Percentiles rank a stretch among this genome's conserved stretches.
phyloP scores from a whole-genome alignment of 2,329 filamentous ascomycete species.

The Raffaelea ambrosiae region DNA sequence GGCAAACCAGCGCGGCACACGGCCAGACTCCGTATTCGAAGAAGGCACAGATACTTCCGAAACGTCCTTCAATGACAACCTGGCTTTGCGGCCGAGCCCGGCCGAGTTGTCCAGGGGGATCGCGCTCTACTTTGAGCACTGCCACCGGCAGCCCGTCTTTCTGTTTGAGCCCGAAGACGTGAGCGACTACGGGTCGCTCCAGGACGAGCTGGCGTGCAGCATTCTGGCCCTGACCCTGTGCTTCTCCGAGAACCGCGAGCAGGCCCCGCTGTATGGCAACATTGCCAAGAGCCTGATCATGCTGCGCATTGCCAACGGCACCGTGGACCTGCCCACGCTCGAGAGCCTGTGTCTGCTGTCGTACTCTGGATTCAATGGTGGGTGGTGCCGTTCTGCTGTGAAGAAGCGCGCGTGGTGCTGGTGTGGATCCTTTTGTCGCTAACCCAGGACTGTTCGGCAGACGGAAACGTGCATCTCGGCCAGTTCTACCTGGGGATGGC shows the following conservation, averaged over 20 bases:
- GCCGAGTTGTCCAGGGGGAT: constrained; percentile 17
- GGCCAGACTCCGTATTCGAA: background rate
- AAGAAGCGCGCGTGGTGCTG: too few relatives aligned
- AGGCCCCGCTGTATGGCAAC: constrained; percentile 22
- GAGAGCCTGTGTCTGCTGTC: constrained; percentile 42
- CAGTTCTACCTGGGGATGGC: background rate
- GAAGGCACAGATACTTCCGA: background rate
- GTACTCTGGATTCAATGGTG: constrained; percentile 41
- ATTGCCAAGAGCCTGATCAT: constrained; percentile 34
- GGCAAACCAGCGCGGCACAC: too few relatives aligned
- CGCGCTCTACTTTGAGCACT: constrained; percentile 32
- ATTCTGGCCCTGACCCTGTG: background rate
- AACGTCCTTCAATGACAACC: background rate
- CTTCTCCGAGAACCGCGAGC: constrained; percentile 11
- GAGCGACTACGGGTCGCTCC: constrained; percentile 22
- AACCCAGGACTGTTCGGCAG: background rate
- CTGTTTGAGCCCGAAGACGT: constrained; percentile 35
- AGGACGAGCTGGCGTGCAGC: background rate
- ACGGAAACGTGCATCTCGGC: background rate
- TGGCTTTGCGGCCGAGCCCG: background rate
- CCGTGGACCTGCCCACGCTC: constrained; percentile 38
- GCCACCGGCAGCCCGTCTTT: constrained; percentile 35
- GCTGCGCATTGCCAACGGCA: constrained; percentile 41
- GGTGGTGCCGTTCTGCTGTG: too few relatives aligned
- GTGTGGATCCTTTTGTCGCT: background rate